Evolutionary conservation across 129 eudicot species (phyloP).

Genomic region (Flaveria ramosissima): DNA sequence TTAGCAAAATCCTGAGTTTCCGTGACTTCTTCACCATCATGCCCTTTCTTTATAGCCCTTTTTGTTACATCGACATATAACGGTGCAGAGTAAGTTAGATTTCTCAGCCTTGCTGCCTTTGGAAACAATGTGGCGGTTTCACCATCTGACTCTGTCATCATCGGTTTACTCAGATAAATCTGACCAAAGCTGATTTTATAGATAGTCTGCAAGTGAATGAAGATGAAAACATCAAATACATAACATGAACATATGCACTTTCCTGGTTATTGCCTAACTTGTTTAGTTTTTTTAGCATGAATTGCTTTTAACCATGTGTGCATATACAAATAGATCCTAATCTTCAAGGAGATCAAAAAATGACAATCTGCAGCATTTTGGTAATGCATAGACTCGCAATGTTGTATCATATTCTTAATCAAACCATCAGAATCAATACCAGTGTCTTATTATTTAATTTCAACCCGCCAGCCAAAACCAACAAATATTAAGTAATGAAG

Average conservation of each 20-base stretch:
- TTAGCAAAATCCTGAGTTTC: constrained; percentile 57
- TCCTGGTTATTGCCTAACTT: neutral
- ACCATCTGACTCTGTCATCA: constrained; percentile 86
- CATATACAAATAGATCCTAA: neutral
- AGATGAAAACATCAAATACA: constrained; percentile 17
- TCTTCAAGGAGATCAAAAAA: neutral
- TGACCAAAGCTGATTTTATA: constrained; percentile 69
- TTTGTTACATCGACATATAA: constrained; percentile 62
- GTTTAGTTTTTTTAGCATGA: neutral
- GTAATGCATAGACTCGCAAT: neutral
- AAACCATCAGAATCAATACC: neutral
- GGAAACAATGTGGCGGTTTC: constrained; percentile 66
- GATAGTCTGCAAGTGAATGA: constrained; percentile 23
- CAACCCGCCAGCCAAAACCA: neutral
- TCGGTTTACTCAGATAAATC: constrained; percentile 65
- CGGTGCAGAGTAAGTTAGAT: constrained; percentile 70
- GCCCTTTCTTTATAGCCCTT: constrained; percentile 32
- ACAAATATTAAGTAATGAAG: neutral
- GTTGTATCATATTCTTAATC: neutral
- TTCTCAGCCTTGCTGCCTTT: constrained; percentile 66
- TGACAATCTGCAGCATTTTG: constrained; percentile 10
- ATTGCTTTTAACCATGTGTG: neutral
- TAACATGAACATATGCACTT: neutral
- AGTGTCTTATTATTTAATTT: neutral
- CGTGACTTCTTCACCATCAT: constrained; percentile 40